Percentiles rank a stretch among this genome's conserved stretches.
Conservation (phyloP, 331 rosid genomes). For the Phaseolus coccineus region DNA sequence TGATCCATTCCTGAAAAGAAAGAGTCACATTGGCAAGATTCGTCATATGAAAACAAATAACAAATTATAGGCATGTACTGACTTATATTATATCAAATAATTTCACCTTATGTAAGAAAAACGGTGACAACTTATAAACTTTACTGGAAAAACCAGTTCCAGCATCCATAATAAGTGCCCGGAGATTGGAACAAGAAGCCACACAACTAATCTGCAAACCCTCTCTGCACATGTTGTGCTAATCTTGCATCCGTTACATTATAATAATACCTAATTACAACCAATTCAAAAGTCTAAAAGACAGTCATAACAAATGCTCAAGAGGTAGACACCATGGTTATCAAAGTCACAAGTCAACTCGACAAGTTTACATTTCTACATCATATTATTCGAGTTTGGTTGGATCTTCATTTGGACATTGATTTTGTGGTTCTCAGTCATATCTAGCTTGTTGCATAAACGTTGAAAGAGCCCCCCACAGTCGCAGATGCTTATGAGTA, state of each 20-base stretch:
- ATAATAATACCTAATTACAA: constrained; percentile 81
- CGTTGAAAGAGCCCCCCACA: no score
- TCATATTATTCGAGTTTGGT: no score
- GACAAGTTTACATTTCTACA: no score
- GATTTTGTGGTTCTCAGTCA: no score
- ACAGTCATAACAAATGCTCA: constrained; percentile 18
- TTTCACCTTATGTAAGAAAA: constrained; percentile 88
- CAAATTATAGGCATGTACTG: background rate
- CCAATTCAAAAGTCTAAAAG: constrained; percentile 25
- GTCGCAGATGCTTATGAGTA: no score
- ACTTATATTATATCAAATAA: constrained; percentile 31
- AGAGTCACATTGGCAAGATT: constrained; percentile 6
- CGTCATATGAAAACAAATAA: constrained; percentile 10
- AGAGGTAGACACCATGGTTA: background rate
- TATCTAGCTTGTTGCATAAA: no score
- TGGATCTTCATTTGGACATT: no score
- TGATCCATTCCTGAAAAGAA: constrained; percentile 84
- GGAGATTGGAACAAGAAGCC: constrained; percentile 91
- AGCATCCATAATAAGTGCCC: constrained; percentile 99
- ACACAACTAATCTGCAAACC: constrained; percentile 95
- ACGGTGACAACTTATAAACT: constrained; percentile 87
- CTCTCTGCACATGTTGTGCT: constrained; percentile 91
- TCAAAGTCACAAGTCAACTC: no score
- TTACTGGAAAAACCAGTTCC: constrained; percentile 90
- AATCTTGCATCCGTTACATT: constrained; percentile 93